Evolutionary conservation across 139 green algal genomes (phyloP).

Genomic region (Chlorella sp.): DNA sequence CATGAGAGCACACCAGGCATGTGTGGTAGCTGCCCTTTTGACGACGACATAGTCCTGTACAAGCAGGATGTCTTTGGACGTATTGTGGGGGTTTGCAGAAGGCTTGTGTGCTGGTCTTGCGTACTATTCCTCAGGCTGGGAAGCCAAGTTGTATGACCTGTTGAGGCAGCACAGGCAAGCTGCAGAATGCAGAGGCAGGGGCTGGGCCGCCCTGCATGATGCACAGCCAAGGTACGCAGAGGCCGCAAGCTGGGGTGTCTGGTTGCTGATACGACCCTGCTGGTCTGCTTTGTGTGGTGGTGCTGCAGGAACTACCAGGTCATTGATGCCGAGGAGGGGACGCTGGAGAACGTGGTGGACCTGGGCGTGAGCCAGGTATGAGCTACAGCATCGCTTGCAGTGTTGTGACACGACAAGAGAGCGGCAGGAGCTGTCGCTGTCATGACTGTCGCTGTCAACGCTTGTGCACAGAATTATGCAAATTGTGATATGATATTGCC

Average conservation of each 20-base stretch:
- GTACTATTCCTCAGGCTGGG: slow-evolving; percentile 9
- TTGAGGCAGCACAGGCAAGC: neutral
- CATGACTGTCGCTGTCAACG: no score
- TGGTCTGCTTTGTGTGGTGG: neutral
- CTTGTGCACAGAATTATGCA: no score
- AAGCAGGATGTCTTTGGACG: no score
- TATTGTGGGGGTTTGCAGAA: no score
- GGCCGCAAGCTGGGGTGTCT: neutral
- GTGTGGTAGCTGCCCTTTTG: no score
- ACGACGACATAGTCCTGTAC: no score
- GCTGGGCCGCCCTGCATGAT: neutral
- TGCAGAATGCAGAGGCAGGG: neutral
- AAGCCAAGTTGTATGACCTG: neutral
- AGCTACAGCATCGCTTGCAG: no score
- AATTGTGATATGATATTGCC: no score
- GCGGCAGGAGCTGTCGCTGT: no score
- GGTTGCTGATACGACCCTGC: neutral
- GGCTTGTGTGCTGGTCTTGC: no score
- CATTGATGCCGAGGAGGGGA: neutral
- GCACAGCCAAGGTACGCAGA: neutral
- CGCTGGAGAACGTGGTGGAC: neutral
- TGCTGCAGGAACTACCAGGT: neutral
- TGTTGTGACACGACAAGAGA: no score
- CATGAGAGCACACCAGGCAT: no score
- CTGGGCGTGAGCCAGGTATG: neutral